Conservation (phyloP, 139 green algal species). For the Monoraphidium neglectum region DNA sequence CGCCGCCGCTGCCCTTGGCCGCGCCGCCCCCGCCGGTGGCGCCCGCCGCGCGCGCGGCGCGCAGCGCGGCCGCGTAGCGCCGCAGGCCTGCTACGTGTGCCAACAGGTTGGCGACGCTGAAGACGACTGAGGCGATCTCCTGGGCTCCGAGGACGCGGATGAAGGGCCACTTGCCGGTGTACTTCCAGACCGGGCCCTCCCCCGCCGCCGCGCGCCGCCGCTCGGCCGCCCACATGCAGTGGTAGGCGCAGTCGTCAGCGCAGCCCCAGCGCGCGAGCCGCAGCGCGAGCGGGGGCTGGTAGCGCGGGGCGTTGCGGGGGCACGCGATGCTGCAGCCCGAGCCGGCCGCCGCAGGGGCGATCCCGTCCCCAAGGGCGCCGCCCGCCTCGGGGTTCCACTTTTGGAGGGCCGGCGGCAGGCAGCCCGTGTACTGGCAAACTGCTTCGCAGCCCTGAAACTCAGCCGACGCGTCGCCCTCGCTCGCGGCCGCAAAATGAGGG, state of each 20-base stretch:
- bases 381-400: too few species aligned
- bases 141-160: conserved; percentile 66
- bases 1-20: not conserved
- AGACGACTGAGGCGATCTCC: conserved; percentile 67
- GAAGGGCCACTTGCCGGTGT: conserved; percentile 93
- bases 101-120: conserved; percentile 80
- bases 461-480: not conserved
- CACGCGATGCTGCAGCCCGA: too few species aligned
- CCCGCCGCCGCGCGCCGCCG: conserved; percentile 1
- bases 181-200: conserved; percentile 53
- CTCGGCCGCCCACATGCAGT: conserved; percentile 76
- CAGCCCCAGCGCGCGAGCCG: conserved; percentile 51
- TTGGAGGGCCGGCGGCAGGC: not conserved
- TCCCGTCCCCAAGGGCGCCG: too few species aligned
- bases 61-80: not conserved
- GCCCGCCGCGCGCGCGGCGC: not conserved
- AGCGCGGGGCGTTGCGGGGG: not conserved
- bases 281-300: conserved; percentile 22
- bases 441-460: not conserved
- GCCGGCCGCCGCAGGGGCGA: too few species aligned
- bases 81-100: conserved; percentile 52
- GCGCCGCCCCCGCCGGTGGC: not conserved
- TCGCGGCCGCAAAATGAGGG: not conserved
- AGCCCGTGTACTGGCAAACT: not conserved
- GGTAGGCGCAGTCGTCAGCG: conserved; percentile 74